phyloP scores from a whole-genome alignment of 768 basidiomycete genomes.

The Suillus subalutaceus region DNA sequence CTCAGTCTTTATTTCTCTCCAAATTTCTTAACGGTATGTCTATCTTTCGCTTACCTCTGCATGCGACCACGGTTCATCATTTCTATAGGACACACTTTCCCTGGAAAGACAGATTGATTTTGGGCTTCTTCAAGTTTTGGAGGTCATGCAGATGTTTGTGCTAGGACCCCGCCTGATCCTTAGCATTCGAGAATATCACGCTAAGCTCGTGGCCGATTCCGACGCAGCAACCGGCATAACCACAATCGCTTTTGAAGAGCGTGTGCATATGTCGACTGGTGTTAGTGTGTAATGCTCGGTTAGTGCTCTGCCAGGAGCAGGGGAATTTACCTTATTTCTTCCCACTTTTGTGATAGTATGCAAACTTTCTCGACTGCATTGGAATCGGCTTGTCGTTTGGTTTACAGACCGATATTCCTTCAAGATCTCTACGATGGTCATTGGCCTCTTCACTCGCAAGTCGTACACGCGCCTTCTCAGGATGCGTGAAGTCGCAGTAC shows the following conservation, averaged over 20 bases:
- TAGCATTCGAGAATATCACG: not conserved
- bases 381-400: no score
- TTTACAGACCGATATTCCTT: no score
- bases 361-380: no score
- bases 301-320: no score
- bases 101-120: fast-evolving
- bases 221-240: not conserved
- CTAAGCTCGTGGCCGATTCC: not conserved
- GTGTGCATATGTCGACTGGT: not conserved
- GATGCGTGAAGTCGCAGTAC: not conserved
- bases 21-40: not conserved
- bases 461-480: no score
- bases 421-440: no score
- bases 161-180: not conserved
- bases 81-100: not conserved
- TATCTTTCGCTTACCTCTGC: not conserved
- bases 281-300: not conserved
- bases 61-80: not conserved
- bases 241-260: not conserved
- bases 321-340: no score
- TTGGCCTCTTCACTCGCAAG: no score
- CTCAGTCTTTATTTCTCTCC: no score
- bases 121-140: not conserved
- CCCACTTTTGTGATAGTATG: no score
- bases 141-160: not conserved